phyloP scores from a whole-genome alignment of 2,329 filamentous ascomycete species.

The Aspergillus aculeatinus region DNA sequence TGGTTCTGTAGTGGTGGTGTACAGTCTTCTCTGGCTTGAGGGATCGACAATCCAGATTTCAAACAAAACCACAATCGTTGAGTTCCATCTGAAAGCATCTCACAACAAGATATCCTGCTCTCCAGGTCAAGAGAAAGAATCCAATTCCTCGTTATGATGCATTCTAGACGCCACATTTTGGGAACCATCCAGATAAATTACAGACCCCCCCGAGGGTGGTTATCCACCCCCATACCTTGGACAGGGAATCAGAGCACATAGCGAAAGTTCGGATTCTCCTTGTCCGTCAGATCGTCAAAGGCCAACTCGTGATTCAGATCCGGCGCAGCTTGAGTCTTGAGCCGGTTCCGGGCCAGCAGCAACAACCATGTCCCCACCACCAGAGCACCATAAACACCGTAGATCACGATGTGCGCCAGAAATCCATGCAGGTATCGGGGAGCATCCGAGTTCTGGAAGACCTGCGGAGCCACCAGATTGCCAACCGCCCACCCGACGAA shows the following conservation, averaged over 20 bases:
- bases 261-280: conserved; percentile 19
- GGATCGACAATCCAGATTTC: too few species aligned
- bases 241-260: conserved; percentile 7
- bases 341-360: not conserved
- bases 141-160: too few species aligned
- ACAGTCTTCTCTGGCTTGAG: too few species aligned
- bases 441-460: conserved; percentile 13
- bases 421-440: conserved; percentile 20
- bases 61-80: too few species aligned
- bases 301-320: conserved; percentile 17
- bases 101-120: too few species aligned
- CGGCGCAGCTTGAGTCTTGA: not conserved
- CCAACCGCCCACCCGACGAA: conserved; percentile 49
- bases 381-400: conserved; percentile 16
- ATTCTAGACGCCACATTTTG: too few species aligned
- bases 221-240: too few species aligned
- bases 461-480: conserved; percentile 18
- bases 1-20: too few species aligned
- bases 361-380: not conserved
- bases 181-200: too few species aligned
- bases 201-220: too few species aligned
- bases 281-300: conserved; percentile 18
- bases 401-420: conserved; percentile 18
- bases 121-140: too few species aligned
- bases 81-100: too few species aligned